phyloP scores from a whole-genome alignment of 441 rosid species.

The Corymbia citriodora region DNA sequence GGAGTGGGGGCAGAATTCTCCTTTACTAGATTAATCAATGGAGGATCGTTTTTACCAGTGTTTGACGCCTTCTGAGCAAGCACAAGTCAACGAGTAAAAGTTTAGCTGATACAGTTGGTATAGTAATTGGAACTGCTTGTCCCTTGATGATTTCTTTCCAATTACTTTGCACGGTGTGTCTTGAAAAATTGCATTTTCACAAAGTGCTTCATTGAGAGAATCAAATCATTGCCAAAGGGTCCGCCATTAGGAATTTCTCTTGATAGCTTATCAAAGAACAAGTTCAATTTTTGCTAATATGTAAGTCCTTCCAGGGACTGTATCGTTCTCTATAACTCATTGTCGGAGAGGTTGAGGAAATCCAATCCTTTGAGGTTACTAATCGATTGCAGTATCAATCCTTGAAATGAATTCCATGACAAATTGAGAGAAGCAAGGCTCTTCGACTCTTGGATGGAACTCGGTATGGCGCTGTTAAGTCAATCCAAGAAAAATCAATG shows the following conservation, averaged over 20 bases:
- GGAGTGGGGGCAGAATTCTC: too few relatives aligned
- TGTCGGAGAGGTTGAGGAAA: constrained; percentile 11
- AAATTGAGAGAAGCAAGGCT: constrained; percentile 6
- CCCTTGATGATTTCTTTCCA: too few relatives aligned
- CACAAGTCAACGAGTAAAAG: too few relatives aligned
- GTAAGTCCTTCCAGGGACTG: constrained; percentile 10
- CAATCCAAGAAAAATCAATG: constrained; percentile 11
- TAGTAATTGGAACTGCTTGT: too few relatives aligned
- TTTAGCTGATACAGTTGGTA: too few relatives aligned
- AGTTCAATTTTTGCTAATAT: constrained; percentile 4
- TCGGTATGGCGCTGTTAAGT: constrained; percentile 14
- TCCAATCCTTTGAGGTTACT: neutral
- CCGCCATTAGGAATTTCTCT: constrained; percentile 26
- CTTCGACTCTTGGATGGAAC: neutral
- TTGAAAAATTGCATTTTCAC: constrained; percentile 1
- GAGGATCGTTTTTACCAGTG: too few relatives aligned
- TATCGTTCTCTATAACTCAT: constrained; percentile 16
- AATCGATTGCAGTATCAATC: constrained; percentile 9
- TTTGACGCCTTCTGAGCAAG: too few relatives aligned
- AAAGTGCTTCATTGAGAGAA: constrained; percentile 5
- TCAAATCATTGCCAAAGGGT: constrained; percentile 7
- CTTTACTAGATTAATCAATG: too few relatives aligned
- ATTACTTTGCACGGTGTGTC: constrained; percentile 1
- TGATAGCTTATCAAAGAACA: constrained; percentile 17
- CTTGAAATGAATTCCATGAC: neutral